phyloP scores from a whole-genome alignment of 306 rosid genomes.

The Inga oerstediana region DNA sequence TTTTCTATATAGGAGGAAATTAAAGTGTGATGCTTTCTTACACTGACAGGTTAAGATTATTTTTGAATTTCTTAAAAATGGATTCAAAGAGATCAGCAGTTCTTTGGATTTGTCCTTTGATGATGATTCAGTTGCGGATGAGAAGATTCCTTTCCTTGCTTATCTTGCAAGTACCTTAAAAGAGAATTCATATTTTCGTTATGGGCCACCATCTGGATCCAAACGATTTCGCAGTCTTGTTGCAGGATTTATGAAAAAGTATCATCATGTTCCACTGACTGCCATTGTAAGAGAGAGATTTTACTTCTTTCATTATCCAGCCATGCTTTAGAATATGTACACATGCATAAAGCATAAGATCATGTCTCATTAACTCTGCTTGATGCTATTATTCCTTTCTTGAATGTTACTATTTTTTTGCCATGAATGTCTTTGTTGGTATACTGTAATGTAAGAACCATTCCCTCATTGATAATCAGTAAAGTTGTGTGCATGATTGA shows the following conservation, averaged over 20 bases:
- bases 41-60: conserved; percentile 77
- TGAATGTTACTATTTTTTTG: conserved; percentile 5
- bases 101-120: conserved; percentile 89
- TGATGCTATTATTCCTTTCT: background rate
- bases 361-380: conserved; percentile 4
- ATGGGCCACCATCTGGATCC: conserved; percentile 97
- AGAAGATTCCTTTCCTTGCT: conserved; percentile 94
- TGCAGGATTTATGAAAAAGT: conserved; percentile 90
- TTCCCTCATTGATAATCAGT: conserved; percentile 22
- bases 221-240: conserved; percentile 82
- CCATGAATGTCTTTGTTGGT: conserved; percentile 18
- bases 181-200: conserved; percentile 64
- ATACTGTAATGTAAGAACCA: conserved; percentile 3
- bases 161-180: conserved; percentile 74
- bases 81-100: conserved; percentile 92
- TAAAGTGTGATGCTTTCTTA: conserved; percentile 31
- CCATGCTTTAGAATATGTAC: conserved; percentile 10
- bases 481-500: conserved; percentile 11
- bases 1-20: conserved; percentile 27
- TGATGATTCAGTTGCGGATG: conserved; percentile 97
- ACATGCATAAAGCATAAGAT: conserved; percentile 24
- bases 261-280: conserved; percentile 86
- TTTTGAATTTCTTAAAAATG: conserved; percentile 87
- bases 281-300: conserved; percentile 57
- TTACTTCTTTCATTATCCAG: conserved; percentile 20